A percentile compares a stretch with the other conserved stretches of the same genome.
Evolutionary conservation across 805 yeast species (phyloP).

Genomic region (Candida ovalis): DNA sequence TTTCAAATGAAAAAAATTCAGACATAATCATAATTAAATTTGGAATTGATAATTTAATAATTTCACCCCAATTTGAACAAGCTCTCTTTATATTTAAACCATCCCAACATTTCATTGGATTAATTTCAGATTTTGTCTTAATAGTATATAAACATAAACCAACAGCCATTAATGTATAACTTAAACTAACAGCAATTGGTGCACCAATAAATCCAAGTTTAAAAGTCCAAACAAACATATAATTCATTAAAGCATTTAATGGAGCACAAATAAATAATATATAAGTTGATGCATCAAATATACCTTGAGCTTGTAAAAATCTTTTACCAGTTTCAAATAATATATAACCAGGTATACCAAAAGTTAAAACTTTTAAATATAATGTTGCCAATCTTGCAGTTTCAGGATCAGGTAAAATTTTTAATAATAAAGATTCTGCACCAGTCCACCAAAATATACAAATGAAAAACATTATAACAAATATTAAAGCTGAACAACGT

Average conservation of each 20-base stretch:
- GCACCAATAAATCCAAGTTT: slow-evolving; percentile 72
- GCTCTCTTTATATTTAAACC: slow-evolving; percentile 32
- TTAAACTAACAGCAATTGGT: slow-evolving; percentile 67
- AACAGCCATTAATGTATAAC: slow-evolving; percentile 67
- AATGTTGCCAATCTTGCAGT: slow-evolving; percentile 51
- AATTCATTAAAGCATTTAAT: slow-evolving; percentile 63
- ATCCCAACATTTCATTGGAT: slow-evolving; percentile 35
- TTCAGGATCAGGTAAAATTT: slow-evolving; percentile 40
- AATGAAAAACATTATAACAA: slow-evolving; percentile 51
- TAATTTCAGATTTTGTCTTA: slow-evolving; percentile 39
- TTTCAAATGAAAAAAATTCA: slow-evolving; percentile 76
- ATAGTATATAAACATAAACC: slow-evolving; percentile 47
- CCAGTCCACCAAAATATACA: slow-evolving; percentile 57
- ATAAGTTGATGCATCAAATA: slow-evolving; percentile 76
- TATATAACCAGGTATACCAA: slow-evolving; percentile 71
- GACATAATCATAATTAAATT: slow-evolving; percentile 76
- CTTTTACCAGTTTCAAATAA: slow-evolving; percentile 68
- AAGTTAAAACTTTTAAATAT: slow-evolving; percentile 51
- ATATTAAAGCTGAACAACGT: slow-evolving; percentile 57
- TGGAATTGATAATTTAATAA: slow-evolving; percentile 64
- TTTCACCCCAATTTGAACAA: slow-evolving; percentile 56
- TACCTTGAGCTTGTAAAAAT: slow-evolving; percentile 72
- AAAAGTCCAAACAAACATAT: slow-evolving; percentile 65
- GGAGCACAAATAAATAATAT: slow-evolving; percentile 72
- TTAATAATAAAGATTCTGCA: slow-evolving; percentile 45